Evolutionary conservation across 1,139 yeast genomes (phyloP).

Genomic region (Trichomonascaceae sp.): DNA sequence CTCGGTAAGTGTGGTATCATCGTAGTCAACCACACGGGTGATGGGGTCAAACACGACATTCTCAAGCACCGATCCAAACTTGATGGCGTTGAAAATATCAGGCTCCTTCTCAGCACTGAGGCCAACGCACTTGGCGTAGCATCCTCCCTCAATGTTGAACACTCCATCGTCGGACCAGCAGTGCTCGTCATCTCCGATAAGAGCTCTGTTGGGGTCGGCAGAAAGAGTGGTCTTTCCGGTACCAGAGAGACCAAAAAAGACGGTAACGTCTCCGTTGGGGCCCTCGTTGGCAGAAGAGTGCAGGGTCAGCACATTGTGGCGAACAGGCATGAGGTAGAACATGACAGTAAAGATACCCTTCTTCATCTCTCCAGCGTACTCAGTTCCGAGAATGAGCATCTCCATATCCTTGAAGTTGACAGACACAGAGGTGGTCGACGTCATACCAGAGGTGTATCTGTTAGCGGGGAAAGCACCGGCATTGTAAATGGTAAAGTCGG

Average conservation of each 20-base stretch:
- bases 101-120: constrained; percentile 90
- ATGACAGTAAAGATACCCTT: constrained; percentile 98
- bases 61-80: constrained; percentile 88
- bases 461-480: constrained; percentile 99
- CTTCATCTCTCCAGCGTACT: constrained; percentile 99
- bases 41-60: constrained; percentile 77
- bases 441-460: constrained; percentile 94
- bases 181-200: constrained; percentile 98
- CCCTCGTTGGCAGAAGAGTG: constrained; percentile 97
- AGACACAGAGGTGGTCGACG: constrained; percentile 90
- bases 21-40: constrained; percentile 77
- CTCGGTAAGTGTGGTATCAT: constrained; percentile 67
- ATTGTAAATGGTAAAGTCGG: constrained; percentile 96
- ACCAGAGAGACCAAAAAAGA: constrained; percentile 94
- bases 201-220: constrained; percentile 87
- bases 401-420: constrained; percentile 97
- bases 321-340: constrained; percentile 97
- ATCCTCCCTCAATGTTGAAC: constrained; percentile 98
- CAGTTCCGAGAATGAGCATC: constrained; percentile 97
- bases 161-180: constrained; percentile 99
- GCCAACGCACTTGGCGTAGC: constrained; percentile 96
- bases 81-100: constrained; percentile 90
- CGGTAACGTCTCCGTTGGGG: constrained; percentile 63
- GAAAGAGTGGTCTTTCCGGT: constrained; percentile 97
- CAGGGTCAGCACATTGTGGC: constrained; percentile 79